Evolutionary conservation across 768 basidiomycete species (phyloP), one percentile per base, ranked within the genome.

Genomic region (Gymnopilus dilepis): DNA sequence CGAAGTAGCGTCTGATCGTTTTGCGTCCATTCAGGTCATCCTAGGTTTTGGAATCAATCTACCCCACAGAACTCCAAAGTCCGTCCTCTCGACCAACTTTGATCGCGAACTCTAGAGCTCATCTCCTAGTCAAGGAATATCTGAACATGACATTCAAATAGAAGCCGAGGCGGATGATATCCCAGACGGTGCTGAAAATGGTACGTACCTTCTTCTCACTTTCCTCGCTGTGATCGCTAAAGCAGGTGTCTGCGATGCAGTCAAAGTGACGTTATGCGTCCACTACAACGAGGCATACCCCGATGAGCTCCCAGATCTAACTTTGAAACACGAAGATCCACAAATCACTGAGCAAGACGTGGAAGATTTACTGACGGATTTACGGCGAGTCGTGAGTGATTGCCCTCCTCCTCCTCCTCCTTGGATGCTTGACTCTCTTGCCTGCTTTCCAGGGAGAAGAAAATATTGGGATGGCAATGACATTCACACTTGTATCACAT

Each of bases 391-490:
- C 70, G 88, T 89, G 73, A 60, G 34, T 37, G 15, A 11, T 37
- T n/a, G 86, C 77, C 40, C 30, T 53, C n/a, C 56, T 34, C 43
- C 38, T 41, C 33, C 13, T 40, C 22, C 48, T 22, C 12, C 40
- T 24, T 22, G 12, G 17, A 45, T 21, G 17, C 26, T 22, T 54
- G 28, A 58, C 38, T n/a, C 33, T 13, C 33, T 40, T 55, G 30
- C 54, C 63, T 57, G 53, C 31, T 56, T 52, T 54, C 59, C 57
- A 92, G 90, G 92, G 91, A 58, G 85, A 90, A 70, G 94, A 95
- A 70, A 95, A 92, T 73, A 69, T 94, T 21, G 94, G 94, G 42
- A 96, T 96, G 90, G 95, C 97, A 2, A 98, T 99, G 95, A 96
- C 95, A 17, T 99, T 97, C 72, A 95, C 97, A 0, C 81, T 99